These are phyloP conservation scores for Alternaria postmessia DNA, from an alignment of 2,329 filamentous ascomycete species.

Conservation along the genomic window DNA sequence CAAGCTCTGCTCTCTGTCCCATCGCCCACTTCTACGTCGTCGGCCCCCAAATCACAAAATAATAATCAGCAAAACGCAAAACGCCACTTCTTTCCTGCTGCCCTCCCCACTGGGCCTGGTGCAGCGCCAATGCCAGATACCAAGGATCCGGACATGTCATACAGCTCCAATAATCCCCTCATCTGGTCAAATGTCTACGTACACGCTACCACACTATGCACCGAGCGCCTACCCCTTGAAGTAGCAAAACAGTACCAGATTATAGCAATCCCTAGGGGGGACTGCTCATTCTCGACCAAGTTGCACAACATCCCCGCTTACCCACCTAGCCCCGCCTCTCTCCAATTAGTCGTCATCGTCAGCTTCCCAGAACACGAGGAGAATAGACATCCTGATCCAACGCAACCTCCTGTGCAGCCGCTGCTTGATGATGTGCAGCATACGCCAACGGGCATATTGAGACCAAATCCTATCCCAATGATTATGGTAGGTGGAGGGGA, in stretches of 20 bases:
- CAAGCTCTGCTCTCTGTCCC: conserved; percentile 46
- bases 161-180: conserved; percentile 55
- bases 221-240: conserved; percentile 60
- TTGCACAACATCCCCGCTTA: conserved; percentile 84
- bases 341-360: conserved; percentile 85
- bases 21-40: conserved; percentile 22
- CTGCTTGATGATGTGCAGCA: conserved; percentile 77
- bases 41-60: conserved; percentile 14
- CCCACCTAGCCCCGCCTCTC: conserved; percentile 64
- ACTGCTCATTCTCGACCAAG: conserved; percentile 85
- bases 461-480: conserved; percentile 79
- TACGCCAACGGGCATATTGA: conserved; percentile 72
- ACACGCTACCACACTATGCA: conserved; percentile 71
- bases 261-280: conserved; percentile 81
- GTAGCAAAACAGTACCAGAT: conserved; percentile 71
- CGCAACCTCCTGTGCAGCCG: conserved; percentile 64
- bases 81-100: conserved; percentile 54
- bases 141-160: conserved; percentile 45
- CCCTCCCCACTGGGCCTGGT: conserved; percentile 66
- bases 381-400: background rate
- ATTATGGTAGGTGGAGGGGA: conserved; percentile 79
- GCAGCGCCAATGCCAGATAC: conserved; percentile 75
- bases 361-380: conserved; percentile 63
- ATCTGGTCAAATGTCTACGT: conserved; percentile 77
- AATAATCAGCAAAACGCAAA: conserved; percentile 22